Evolutionary conservation across 2,329 filamentous ascomycete species (phyloP).

Genomic region (Alternaria rosae): DNA sequence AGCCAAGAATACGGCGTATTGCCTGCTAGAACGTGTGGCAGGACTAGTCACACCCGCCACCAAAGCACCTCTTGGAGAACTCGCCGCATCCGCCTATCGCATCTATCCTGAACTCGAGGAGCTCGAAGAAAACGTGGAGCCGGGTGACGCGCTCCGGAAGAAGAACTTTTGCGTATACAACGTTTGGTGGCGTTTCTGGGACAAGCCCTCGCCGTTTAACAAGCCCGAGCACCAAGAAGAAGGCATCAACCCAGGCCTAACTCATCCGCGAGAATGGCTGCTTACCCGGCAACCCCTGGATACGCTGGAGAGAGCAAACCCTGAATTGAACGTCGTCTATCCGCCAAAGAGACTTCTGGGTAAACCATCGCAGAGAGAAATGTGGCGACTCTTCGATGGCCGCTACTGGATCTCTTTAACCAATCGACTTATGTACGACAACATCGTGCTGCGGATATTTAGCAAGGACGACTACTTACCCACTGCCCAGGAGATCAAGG

Average conservation of each 20-base stretch:
- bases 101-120: conserved; percentile 51
- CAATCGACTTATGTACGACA: conserved; percentile 34
- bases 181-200: conserved; percentile 37
- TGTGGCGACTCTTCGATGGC: conserved; percentile 61
- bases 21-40: conserved; percentile 58
- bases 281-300: conserved; percentile 37
- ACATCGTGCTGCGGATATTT: conserved; percentile 51
- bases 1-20: conserved; percentile 47
- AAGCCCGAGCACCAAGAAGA: conserved; percentile 3
- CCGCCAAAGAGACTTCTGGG: conserved; percentile 4
- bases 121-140: not conserved
- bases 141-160: conserved; percentile 2
- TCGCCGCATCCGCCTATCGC: conserved; percentile 50
- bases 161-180: conserved; percentile 29
- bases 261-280: conserved; percentile 32
- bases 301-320: not conserved
- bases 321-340: conserved; percentile 8
- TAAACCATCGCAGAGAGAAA: not conserved
- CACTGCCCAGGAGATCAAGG: not conserved
- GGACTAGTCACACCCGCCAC: conserved; percentile 59
- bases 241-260: conserved; percentile 1
- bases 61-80: conserved; percentile 53
- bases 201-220: conserved; percentile 19
- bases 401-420: conserved; percentile 63
- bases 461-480: conserved; percentile 22